phyloP scores from a whole-genome alignment of 2,329 filamentous ascomycete species.

The Metarhizium humberi region DNA sequence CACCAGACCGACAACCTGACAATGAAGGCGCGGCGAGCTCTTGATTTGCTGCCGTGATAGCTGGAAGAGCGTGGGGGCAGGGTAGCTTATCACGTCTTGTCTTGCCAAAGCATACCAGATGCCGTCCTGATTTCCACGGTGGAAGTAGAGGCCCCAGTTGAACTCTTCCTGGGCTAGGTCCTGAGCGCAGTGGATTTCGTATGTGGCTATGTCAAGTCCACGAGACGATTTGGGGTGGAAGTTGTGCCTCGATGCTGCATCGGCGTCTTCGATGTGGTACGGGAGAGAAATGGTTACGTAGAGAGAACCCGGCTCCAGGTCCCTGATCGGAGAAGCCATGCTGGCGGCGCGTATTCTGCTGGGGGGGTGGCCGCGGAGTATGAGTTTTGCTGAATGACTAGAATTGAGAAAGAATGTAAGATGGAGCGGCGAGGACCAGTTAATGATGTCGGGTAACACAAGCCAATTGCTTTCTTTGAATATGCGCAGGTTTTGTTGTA shows the following conservation, averaged over 20 bases:
- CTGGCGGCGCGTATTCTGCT: background rate
- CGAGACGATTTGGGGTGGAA: conserved; percentile 2
- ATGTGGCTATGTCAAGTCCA: conserved; percentile 9
- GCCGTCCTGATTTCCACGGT: conserved; percentile 16
- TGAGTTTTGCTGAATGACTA: background rate
- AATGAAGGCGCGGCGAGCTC: conserved; percentile 18
- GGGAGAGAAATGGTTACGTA: conserved; percentile 5
- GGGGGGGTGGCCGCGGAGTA: background rate
- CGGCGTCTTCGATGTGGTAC: background rate
- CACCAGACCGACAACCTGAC: conserved; percentile 21
- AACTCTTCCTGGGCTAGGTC: conserved; percentile 19
- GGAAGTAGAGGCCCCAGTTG: conserved; percentile 27
- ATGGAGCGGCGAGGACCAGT: background rate
- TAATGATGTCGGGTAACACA: background rate
- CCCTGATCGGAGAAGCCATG: conserved; percentile 4
- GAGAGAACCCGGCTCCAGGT: conserved; percentile 5
- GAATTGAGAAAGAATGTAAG: background rate
- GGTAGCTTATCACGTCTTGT: background rate
- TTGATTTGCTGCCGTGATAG: conserved; percentile 12
- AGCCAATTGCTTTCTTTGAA: too few species aligned
- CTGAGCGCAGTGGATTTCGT: conserved; percentile 12
- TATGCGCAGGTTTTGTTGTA: too few species aligned
- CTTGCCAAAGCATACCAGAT: conserved; percentile 15
- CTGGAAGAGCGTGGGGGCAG: conserved; percentile 8
- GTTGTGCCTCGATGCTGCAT: background rate